phyloP scores from a whole-genome alignment of 805 yeast genomes.

The Starmerella potacharoeniae region DNA sequence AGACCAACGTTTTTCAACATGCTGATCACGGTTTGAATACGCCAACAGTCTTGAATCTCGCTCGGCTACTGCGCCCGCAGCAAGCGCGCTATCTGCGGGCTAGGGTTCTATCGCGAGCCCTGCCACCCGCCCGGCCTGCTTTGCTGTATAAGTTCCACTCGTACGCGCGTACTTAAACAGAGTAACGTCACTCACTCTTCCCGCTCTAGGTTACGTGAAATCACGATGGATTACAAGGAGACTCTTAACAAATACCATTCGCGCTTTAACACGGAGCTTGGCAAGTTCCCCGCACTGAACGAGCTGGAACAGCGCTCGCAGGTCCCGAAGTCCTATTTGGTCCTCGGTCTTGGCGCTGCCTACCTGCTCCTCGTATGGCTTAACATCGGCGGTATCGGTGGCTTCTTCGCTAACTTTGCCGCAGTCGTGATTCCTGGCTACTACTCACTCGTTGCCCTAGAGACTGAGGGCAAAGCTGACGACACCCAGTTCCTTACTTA shows the following conservation, averaged over 20 bases:
- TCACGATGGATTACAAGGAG: not conserved
- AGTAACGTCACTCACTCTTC: no score
- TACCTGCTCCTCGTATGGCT: conserved; percentile 73
- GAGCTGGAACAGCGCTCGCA: conserved; percentile 28
- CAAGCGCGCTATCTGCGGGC: not conserved
- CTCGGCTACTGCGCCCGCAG: conserved; percentile 1
- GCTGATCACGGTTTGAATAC: no score
- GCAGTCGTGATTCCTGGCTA: conserved; percentile 88
- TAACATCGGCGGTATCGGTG: conserved; percentile 92
- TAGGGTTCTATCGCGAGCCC: not conserved
- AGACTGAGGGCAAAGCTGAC: conserved; percentile 54
- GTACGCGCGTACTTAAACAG: no score
- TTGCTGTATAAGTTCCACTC: not conserved
- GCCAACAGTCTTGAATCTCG: not conserved
- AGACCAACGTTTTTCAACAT: no score
- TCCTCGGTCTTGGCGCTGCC: conserved; percentile 47
- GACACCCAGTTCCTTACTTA: conserved; percentile 84
- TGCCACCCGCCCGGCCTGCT: not conserved
- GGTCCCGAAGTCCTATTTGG: conserved; percentile 76
- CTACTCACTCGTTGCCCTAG: conserved; percentile 72
- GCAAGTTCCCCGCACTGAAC: conserved; percentile 26
- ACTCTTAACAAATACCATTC: conserved; percentile 9
- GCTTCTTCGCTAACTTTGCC: conserved; percentile 81
- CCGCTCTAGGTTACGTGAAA: not conserved
- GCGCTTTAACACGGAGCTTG: conserved; percentile 26